These are phyloP conservation scores for Camellia japonica DNA, from an alignment of 148 eudicot species.

Conservation along the genomic window DNA sequence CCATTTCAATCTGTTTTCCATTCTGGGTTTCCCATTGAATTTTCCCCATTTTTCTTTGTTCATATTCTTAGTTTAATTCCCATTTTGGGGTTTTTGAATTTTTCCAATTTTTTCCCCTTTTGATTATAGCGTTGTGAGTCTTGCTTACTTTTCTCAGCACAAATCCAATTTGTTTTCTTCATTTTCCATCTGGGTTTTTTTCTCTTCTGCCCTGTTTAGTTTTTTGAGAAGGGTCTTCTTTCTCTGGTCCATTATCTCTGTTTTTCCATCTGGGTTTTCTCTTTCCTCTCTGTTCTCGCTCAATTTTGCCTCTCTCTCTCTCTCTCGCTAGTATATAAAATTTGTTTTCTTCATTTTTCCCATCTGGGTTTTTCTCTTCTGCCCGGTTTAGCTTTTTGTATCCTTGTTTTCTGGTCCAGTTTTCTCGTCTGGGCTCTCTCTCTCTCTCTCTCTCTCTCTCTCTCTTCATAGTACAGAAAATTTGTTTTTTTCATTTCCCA, in stretches of 20 bases:
- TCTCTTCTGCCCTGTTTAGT: too few relatives aligned
- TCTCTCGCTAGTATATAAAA: background rate
- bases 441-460: too few relatives aligned
- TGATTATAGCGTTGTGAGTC: background rate
- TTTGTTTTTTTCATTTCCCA: background rate
- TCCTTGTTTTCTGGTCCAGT: background rate
- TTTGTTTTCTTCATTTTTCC: background rate
- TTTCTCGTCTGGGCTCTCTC: background rate
- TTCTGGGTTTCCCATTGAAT: background rate
- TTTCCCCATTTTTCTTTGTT: background rate
- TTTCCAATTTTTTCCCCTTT: background rate
- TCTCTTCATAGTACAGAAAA: background rate
- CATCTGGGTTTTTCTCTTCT: too few relatives aligned
- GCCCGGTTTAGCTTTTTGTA: background rate
- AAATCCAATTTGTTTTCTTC: background rate
- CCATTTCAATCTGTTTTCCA: background rate
- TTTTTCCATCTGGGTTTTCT: slow-evolving; percentile 2
- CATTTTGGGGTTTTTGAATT: too few relatives aligned
- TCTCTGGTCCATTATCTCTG: background rate
- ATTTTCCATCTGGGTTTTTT: slow-evolving; percentile 1
- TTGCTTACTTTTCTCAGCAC: background rate
- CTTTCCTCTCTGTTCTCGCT: background rate
- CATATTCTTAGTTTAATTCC: background rate
- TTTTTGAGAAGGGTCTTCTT: background rate
- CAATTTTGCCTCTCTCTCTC: background rate